These are phyloP conservation scores for Noccaea bulbosa DNA, from an alignment of 345 rosid genomes.

Conservation along the genomic window DNA sequence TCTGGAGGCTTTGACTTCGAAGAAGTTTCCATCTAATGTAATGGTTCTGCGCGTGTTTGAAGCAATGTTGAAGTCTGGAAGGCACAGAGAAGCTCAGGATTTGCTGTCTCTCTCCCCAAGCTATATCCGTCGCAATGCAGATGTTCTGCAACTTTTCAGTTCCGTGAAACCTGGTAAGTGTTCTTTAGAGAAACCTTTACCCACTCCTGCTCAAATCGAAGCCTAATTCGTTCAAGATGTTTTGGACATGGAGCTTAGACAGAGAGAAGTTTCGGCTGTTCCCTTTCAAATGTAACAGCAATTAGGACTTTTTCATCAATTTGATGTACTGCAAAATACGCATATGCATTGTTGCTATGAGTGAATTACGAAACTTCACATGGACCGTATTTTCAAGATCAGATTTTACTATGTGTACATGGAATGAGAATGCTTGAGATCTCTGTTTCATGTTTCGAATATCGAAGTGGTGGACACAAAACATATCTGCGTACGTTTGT, in stretches of 20 bases:
- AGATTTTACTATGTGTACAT: too few relatives aligned
- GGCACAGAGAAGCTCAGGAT: conserved; percentile 73
- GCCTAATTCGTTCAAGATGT: conserved; percentile 11
- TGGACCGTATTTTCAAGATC: too few relatives aligned
- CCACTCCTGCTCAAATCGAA: conserved; percentile 56
- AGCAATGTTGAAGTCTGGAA: conserved; percentile 68
- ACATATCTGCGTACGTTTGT: too few relatives aligned
- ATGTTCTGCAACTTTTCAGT: conserved; percentile 74
- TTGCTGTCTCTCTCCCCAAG: conserved; percentile 67
- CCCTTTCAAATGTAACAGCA: not conserved
- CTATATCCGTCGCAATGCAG: conserved; percentile 69
- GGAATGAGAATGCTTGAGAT: too few relatives aligned
- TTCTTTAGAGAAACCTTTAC: conserved; percentile 31
- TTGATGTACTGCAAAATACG: not conserved
- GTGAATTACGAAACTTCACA: too few relatives aligned
- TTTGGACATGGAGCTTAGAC: conserved; percentile 7
- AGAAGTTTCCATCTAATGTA: conserved; percentile 73
- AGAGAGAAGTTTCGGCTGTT: not conserved
- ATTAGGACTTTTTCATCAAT: not conserved
- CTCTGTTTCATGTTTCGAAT: too few relatives aligned
- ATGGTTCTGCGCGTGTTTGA: conserved; percentile 66
- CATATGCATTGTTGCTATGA: too few relatives aligned
- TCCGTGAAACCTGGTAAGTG: conserved; percentile 47
- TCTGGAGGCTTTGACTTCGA: conserved; percentile 61
- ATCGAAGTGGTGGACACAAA: too few relatives aligned